Base-by-base conservation (phyloP, 352 stramenopile species). In the Aphanomyces invadans region DNA sequence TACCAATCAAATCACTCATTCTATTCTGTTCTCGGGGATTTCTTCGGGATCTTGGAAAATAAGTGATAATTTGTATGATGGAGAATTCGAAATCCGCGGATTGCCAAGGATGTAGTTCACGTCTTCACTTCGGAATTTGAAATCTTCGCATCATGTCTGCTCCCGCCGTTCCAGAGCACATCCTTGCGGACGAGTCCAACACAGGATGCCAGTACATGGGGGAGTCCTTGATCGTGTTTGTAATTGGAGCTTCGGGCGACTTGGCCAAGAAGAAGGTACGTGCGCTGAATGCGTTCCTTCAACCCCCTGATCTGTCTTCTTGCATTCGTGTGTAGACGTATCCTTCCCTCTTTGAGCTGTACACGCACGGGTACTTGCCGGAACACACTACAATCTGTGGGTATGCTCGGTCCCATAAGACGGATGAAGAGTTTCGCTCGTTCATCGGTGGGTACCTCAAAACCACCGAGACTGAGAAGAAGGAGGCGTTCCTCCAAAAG, bases 261-360 rank as follows among this genome's bases (percentile, higher is more conserved):
- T 76, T 95, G 59, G 87, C 87, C 67, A 95, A 94, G 78, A 92
- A 93, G 76, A 95, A 95, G 56, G 68, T 73, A 65, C 17, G 25
- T 21, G n/a, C n/a, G n/a, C n/a, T n/a, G n/a, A n/a, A n/a, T n/a
- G n/a, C n/a, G n/a, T n/a, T n/a, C n/a, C n/a, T n/a, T n/a, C n/a
- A n/a, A n/a, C n/a, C n/a, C n/a, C n/a, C n/a, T n/a, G n/a, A n/a
- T n/a, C n/a, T n/a, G n/a, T n/a, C n/a, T n/a, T n/a, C n/a, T n/a
- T n/a, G n/a, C 10, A 67, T 52, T 17, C 2, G 31, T 45, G 32
- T 52, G 17, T 70, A 74, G 74, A 97, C 89, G 60, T 97, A 95
- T 69, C 89, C 89, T 56, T 94, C 89, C 46, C 80, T 97, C 66
- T 97, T 96, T 68, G 77, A 86, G 23, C 77, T 97, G 31, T 96